These are phyloP conservation scores for Geosiphon pyriformis DNA, from an alignment of 192 early-diverging fungal genomes.

Conservation along the genomic window DNA sequence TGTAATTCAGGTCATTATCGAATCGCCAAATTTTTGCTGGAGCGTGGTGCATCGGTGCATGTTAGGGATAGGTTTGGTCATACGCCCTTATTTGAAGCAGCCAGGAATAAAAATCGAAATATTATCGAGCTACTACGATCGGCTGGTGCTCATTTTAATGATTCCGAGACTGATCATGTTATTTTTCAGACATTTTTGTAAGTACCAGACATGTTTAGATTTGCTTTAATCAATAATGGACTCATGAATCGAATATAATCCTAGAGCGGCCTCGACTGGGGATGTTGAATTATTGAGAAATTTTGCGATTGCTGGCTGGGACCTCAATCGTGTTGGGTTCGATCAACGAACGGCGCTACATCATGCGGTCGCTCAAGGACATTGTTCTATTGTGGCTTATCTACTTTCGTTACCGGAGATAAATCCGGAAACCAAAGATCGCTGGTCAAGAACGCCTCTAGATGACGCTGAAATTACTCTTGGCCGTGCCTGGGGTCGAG, in stretches of 20 bases:
- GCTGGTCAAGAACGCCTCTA: conserved; percentile 49
- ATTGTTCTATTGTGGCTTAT: conserved; percentile 37
- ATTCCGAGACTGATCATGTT: conserved; percentile 72
- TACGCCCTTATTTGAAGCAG: conserved; percentile 84
- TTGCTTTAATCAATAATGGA: neutral
- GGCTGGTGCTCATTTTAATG: conserved; percentile 87
- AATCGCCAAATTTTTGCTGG: conserved; percentile 70
- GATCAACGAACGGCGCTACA: conserved; percentile 69
- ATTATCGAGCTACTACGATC: conserved; percentile 63
- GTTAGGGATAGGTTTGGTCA: conserved; percentile 82
- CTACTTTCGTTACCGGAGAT: conserved; percentile 43
- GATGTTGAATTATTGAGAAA: conserved; percentile 50
- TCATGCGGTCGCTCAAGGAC: conserved; percentile 50
- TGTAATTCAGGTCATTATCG: conserved; percentile 67
- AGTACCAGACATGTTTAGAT: conserved; percentile 33
- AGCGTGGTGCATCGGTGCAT: conserved; percentile 87
- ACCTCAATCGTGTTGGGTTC: conserved; percentile 54
- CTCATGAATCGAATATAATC: neutral
- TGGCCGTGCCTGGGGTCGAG: conserved; percentile 18
- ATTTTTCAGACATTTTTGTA: conserved; percentile 47
- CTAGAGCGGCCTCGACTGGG: conserved; percentile 37
- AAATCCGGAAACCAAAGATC: conserved; percentile 41
- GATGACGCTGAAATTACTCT: conserved; percentile 42
- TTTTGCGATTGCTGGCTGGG: conserved; percentile 57
- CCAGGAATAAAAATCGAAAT: conserved; percentile 52